phyloP scores from a whole-genome alignment of 164 flowering plant genomes.

The Umbellularia californica region DNA sequence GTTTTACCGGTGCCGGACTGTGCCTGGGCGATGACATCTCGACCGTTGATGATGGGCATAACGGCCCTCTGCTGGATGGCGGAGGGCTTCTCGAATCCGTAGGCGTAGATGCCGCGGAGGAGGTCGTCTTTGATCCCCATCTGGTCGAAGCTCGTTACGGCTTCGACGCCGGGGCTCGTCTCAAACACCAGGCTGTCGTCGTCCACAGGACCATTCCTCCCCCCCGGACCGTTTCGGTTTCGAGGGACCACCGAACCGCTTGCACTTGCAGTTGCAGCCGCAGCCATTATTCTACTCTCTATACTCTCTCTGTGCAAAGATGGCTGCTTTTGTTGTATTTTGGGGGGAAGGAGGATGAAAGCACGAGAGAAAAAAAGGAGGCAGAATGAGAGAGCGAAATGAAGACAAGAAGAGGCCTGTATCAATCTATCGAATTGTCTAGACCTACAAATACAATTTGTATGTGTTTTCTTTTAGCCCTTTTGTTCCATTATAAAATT shows the following conservation, averaged over 20 bases:
- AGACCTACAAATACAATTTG: no score
- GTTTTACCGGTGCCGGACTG: constrained; percentile 96
- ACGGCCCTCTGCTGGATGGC: constrained; percentile 94
- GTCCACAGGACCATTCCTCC: constrained; percentile 22
- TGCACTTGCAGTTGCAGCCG: constrained; percentile 7
- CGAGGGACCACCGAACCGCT: constrained; percentile 32
- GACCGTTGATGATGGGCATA: constrained; percentile 75
- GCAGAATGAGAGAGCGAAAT: no score
- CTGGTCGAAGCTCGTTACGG: constrained; percentile 60
- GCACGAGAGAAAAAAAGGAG: no score
- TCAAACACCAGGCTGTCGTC: constrained; percentile 67
- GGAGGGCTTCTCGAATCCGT: constrained; percentile 92
- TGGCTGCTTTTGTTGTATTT: no score
- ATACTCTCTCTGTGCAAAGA: neutral
- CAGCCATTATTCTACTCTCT: neutral
- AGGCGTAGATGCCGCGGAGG: constrained; percentile 73
- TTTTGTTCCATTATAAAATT: no score
- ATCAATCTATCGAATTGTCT: no score
- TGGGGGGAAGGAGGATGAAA: no score
- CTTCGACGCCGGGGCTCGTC: constrained; percentile 77
- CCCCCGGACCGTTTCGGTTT: constrained; percentile 31
- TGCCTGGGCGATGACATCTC: constrained; percentile 95
- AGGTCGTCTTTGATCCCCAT: constrained; percentile 84
- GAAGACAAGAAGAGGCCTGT: no score
- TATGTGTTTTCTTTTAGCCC: no score